Base-by-base conservation (phyloP, 164 flowering plant species). In the Warburgia ugandensis region DNA sequence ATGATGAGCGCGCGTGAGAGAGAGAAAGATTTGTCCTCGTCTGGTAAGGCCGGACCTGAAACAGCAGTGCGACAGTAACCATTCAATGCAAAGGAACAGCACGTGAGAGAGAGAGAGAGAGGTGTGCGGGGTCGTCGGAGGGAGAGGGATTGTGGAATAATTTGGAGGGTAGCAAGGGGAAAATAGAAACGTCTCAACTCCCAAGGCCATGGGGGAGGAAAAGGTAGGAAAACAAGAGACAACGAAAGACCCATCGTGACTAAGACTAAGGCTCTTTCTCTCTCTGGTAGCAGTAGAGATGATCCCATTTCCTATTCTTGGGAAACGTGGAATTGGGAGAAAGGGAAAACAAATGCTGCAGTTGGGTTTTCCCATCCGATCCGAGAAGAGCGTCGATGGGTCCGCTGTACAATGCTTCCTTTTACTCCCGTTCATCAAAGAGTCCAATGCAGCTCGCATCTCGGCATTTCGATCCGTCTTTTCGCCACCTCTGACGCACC, bases 401-500 rank as follows among this genome's bases (percentile, higher is more conserved):
- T 45, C 50, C 44, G 39, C n/a, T 20, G 51, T 37, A 20, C 47
- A 28, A 45, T 27, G 27, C 25, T 28, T 8, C 27, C 31, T 42
- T 41, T 20, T 29, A 28, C 8, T 5, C 17, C 22, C 56, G 20
- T 14, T 27, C 21, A 21, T 27, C 10, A 36, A 39, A 39, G 36
- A 41, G 29, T 41, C 48, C 48, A 32, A 21, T 17, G 13, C 48
- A 4, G 10, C 41, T 43, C 45, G 10, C 45, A 2, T 35, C 43
- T 43, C 37, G 5, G 27, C 5, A 9, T 25, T 54, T 54, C 42
- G 64, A 45, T 54, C 49, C 26, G 64, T 61, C 64, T 54, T 61
- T 61, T 61, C 64, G 36, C 31, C 29, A 11, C 56, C 45, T 51
- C 56, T 50, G 50, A 59, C 63, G 44, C 6, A 43, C 26, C 39